phyloP scores from a whole-genome alignment of 2,329 filamentous ascomycete species.

The Beauveria caledonica region DNA sequence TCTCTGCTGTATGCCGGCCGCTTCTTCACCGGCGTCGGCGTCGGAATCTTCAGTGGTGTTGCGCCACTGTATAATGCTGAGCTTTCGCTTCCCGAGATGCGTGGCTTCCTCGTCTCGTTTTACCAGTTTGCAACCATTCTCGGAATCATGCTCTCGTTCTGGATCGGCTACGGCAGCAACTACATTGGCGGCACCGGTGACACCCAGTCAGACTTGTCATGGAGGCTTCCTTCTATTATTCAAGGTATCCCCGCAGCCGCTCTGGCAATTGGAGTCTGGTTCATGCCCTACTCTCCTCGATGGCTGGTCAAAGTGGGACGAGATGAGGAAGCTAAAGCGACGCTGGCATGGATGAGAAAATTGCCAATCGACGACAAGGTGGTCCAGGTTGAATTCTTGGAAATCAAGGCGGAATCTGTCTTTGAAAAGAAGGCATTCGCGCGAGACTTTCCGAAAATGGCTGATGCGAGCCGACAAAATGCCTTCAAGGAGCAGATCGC shows the following conservation, averaged over 20 bases:
- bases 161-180: constrained; percentile 37
- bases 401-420: constrained; percentile 69
- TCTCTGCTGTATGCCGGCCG: constrained; percentile 38
- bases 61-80: constrained; percentile 42
- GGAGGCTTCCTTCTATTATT: constrained; percentile 37
- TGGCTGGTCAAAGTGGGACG: constrained; percentile 67
- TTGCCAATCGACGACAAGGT: constrained; percentile 55
- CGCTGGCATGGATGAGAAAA: constrained; percentile 54
- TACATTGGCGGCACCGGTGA: constrained; percentile 39
- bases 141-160: constrained; percentile 45
- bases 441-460: constrained; percentile 44
- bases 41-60: constrained; percentile 38
- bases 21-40: constrained; percentile 41
- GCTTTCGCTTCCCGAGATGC: constrained; percentile 53
- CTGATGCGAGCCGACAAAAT: constrained; percentile 32
- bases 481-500: constrained; percentile 37
- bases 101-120: constrained; percentile 56
- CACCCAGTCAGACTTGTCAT: constrained; percentile 32
- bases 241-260: constrained; percentile 37
- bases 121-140: constrained; percentile 56
- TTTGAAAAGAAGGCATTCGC: constrained; percentile 67
- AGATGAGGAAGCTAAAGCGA: constrained; percentile 53
- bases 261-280: constrained; percentile 62
- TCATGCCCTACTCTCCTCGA: constrained; percentile 71
- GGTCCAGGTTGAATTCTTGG: constrained; percentile 68